A percentile compares a stretch with the other conserved stretches of the same genome.
Evolutionary conservation across 495 filamentous ascomycete species (phyloP).

Genomic region (Neurospora pannonica): DNA sequence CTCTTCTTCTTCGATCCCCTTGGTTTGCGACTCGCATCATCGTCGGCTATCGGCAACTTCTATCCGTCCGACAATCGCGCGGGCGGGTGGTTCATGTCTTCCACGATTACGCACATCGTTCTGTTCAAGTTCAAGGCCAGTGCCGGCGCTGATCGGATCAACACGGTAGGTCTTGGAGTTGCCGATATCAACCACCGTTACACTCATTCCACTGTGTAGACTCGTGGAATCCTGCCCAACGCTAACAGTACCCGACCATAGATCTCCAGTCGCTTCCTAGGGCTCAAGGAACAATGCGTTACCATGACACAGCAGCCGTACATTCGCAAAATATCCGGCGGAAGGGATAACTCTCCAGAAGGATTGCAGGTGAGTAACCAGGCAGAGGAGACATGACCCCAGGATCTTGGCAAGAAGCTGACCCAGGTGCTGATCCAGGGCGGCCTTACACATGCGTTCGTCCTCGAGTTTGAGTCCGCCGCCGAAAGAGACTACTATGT

Average conservation of each 20-base stretch:
- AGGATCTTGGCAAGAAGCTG: neutral
- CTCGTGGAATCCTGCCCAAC: neutral
- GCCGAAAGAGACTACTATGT: constrained; percentile 51
- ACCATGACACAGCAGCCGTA: constrained; percentile 44
- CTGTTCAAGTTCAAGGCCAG: constrained; percentile 52
- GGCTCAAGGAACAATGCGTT: constrained; percentile 35
- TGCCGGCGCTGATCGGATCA: constrained; percentile 27
- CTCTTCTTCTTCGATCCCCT: constrained; percentile 15
- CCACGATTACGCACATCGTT: constrained; percentile 45
- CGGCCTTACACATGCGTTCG: constrained; percentile 52
- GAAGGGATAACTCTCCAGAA: constrained; percentile 55
- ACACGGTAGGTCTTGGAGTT: constrained; percentile 33
- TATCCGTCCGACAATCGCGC: neutral
- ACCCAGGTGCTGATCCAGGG: constrained; percentile 24
- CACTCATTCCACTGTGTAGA: neutral
- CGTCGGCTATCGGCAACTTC: neutral
- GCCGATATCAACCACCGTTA: neutral
- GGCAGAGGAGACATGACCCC: neutral
- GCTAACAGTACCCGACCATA: neutral
- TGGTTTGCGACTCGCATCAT: constrained; percentile 5
- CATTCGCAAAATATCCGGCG: constrained; percentile 49
- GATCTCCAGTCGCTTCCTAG: constrained; percentile 20
- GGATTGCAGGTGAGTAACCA: constrained; percentile 45
- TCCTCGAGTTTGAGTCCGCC: constrained; percentile 48
- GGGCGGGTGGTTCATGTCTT: neutral